Evolutionary conservation across 805 yeast species (phyloP).

Genomic region (Nakazawaea ambrosiae): DNA sequence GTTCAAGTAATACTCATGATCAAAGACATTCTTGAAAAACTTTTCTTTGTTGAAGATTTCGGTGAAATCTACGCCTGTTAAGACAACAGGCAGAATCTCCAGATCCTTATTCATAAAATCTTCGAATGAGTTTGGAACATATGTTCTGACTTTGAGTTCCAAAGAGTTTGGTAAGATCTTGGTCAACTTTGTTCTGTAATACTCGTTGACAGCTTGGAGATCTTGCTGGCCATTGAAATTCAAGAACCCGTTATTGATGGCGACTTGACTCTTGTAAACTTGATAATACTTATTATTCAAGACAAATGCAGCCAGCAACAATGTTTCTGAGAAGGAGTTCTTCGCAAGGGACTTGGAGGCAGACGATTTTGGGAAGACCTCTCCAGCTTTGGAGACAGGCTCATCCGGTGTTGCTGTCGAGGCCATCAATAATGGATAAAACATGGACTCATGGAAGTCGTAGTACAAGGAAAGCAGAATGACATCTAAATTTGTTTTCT

Average conservation of each 20-base stretch:
- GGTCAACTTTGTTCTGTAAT: slow-evolving; percentile 1
- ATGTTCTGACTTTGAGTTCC: neutral
- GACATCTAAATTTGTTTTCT: slow-evolving; percentile 4
- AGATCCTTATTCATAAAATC: slow-evolving; percentile 5
- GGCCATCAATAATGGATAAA: slow-evolving; percentile 5
- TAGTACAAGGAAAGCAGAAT: slow-evolving; percentile 8
- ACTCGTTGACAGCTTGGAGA: slow-evolving; percentile 1
- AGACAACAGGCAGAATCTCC: slow-evolving; percentile 1
- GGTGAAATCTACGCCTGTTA: neutral
- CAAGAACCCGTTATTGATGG: slow-evolving; percentile 5
- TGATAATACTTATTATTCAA: slow-evolving; percentile 6
- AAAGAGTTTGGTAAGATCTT: neutral
- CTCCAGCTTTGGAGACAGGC: neutral
- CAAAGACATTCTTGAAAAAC: slow-evolving; percentile 10
- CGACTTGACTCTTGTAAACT: slow-evolving; percentile 3
- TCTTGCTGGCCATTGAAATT: slow-evolving; percentile 5
- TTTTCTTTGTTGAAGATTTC: slow-evolving; percentile 9
- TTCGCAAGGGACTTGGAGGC: neutral
- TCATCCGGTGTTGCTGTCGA: neutral
- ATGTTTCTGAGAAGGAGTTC: slow-evolving; percentile 5
- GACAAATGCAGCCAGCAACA: slow-evolving; percentile 5
- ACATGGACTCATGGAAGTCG: slow-evolving; percentile 4
- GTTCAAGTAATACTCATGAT: slow-evolving; percentile 4
- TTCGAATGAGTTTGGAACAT: neutral
- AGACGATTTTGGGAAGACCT: neutral